A percentile compares a stretch with the other conserved stretches of the same genome.
Evolutionary conservation across 768 basidiomycete genomes (phyloP).

Genomic region (Suillus bovinus): DNA sequence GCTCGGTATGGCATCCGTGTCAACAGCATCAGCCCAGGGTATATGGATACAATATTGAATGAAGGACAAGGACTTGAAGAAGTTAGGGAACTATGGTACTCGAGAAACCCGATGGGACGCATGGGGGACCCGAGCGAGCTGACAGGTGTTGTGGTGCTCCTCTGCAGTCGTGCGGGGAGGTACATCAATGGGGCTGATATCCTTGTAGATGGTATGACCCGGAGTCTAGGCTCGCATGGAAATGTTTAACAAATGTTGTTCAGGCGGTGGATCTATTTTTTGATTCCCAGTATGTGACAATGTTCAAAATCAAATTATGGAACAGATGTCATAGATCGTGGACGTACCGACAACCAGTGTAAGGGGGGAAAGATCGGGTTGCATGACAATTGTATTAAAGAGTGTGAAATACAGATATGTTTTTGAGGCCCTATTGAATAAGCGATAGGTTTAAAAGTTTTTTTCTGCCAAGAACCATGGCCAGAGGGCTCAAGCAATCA

Average conservation of each 20-base stretch:
- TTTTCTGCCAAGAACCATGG: not conserved
- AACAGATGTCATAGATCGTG: not conserved
- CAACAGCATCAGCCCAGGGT: conserved; percentile 45
- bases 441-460: not conserved
- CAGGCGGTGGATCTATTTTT: conserved; percentile 26
- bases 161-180: conserved; percentile 43
- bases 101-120: conserved; percentile 43
- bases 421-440: not conserved
- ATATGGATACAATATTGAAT: conserved; percentile 45
- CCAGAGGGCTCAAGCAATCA: not conserved
- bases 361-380: not conserved
- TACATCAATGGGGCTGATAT: conserved; percentile 47
- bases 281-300: conserved; percentile 2
- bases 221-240: not conserved
- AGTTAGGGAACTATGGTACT: conserved; percentile 37
- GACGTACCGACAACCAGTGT: not conserved
- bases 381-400: not conserved
- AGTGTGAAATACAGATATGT: not conserved
- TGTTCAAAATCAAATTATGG: not conserved
- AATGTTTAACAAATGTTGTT: not conserved
- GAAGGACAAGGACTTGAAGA: conserved; percentile 33
- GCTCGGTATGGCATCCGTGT: conserved; percentile 41
- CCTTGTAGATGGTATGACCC: conserved; percentile 39
- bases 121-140: conserved; percentile 45
- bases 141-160: conserved; percentile 38